A percentile compares a stretch with the other conserved stretches of the same genome.
Evolutionary conservation across 441 rosid species (phyloP).

Genomic region (Gossypium aridum): DNA sequence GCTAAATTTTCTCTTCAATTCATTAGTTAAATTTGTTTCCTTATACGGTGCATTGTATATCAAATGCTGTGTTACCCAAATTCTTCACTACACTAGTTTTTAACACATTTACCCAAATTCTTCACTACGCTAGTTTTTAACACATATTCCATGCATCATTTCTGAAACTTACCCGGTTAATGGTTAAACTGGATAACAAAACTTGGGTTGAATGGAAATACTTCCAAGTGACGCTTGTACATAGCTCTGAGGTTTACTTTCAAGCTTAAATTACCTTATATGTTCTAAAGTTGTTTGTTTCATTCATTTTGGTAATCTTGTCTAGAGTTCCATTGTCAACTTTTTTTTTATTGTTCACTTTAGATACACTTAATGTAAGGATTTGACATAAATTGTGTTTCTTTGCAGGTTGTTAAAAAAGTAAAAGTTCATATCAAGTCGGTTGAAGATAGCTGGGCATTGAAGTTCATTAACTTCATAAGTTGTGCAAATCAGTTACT

Average conservation of each 20-base stretch:
- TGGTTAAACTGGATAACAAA: not conserved
- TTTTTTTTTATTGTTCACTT: not conserved
- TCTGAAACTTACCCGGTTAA: not conserved
- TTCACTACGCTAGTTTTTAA: not conserved
- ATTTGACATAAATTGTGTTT: slow-evolving; percentile 11
- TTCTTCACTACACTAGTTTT: too few species aligned
- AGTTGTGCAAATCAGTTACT: slow-evolving; percentile 56
- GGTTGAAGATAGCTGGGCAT: slow-evolving; percentile 68
- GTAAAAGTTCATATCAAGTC: slow-evolving; percentile 21
- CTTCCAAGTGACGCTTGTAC: not conserved
- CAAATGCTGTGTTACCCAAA: not conserved
- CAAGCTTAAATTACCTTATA: not conserved
- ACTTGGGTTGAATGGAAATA: not conserved
- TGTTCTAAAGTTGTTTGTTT: not conserved
- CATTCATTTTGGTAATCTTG: not conserved
- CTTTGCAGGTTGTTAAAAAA: slow-evolving; percentile 35
- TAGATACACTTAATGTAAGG: not conserved
- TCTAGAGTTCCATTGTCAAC: not conserved
- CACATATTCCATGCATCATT: not conserved
- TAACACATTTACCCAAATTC: too few species aligned
- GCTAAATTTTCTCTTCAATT: not conserved
- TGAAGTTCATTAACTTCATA: slow-evolving; percentile 55
- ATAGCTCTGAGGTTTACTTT: not conserved
- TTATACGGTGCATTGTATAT: not conserved
- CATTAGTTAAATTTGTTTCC: not conserved